Conservation (phyloP, 192 early-diverging fungal genomes). For the Geosiphon pyriformis region DNA sequence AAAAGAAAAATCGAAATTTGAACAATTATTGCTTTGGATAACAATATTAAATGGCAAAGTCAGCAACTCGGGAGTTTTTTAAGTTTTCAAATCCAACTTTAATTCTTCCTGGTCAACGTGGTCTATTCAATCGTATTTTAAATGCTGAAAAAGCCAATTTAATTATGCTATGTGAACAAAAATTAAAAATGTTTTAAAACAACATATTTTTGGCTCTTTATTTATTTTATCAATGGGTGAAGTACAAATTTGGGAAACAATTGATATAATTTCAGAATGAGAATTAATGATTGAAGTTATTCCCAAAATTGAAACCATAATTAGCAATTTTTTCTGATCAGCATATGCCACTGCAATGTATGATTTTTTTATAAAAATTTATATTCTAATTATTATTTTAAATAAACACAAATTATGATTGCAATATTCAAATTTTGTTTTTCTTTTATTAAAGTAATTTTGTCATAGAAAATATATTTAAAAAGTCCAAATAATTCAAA, state of each 20-base stretch:
- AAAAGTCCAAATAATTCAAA: not conserved
- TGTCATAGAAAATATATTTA: not conserved
- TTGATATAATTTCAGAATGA: not conserved
- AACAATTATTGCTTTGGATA: not conserved
- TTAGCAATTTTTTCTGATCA: not conserved
- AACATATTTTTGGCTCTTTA: constrained; percentile 2
- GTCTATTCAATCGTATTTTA: not conserved
- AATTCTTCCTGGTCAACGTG: not conserved
- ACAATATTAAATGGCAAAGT: not conserved
- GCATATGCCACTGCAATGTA: not conserved
- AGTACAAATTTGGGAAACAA: not conserved
- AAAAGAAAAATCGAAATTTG: constrained; percentile 2
- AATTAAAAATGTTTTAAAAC: constrained; percentile 11
- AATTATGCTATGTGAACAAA: not conserved
- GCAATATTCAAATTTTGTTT: not conserved
- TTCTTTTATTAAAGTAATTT: constrained; percentile 1
- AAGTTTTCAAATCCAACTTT: not conserved
- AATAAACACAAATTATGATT: not conserved
- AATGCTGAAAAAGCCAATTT: not conserved
- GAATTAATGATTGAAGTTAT: constrained; percentile 3
- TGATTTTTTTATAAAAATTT: no score
- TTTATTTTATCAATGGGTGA: not conserved
- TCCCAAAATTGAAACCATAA: not conserved
- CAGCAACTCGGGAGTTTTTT: not conserved
- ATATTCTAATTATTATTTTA: not conserved